Base-by-base conservation (phyloP, 352 stramenopile genomes). In the Sclerospora graminicola region DNA sequence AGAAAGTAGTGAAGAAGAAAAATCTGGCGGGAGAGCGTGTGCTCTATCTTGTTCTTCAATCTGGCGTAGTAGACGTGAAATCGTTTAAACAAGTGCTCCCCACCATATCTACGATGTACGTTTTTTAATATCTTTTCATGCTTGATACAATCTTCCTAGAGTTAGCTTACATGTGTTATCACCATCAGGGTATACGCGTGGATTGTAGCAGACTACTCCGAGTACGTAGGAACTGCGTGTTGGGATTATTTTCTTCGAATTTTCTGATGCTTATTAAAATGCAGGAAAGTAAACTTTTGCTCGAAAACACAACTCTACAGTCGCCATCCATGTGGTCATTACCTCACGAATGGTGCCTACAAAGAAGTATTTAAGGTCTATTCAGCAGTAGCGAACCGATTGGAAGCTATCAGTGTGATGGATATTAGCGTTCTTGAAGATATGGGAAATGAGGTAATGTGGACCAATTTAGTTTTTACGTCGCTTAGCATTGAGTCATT, bases 321-420 rank as follows among this genome's bases (percentile, higher is more conserved):
- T 18, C 32, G 47, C 6, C 73, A 82, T 39, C 81, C 81, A 28
- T 57, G 66, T 30, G 82, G 82, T 1, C 68, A 86, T 41, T 92
- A 89, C 35, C 56, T 94, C 9, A 73, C 76, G 6, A 66, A 88
- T 36, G 86, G 86, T 34, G 75, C 77, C 14, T 95, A 89, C 60
- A 96, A 96, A 35, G 59, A 85, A 46, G 85, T 96, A 0, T 95
- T 77, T 56, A 89, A 90, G 34, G 83, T 95, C 8, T 85, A 67
- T 53, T 81, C 73, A 3, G 61, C 57, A 8, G 53, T 65, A 9
- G 30, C 82, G 28, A 67, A 78, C 23, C 61, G 65, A 8, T 45
- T 89, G 8, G 79, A 95, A 44, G 79, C 73, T 45, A 62, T 95
- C 14, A 89, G 84, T 29, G 71, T 93, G 24, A 98, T 97, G 91